phyloP scores from a whole-genome alignment of 768 basidiomycete genomes.

The Cantharellus anzutake region DNA sequence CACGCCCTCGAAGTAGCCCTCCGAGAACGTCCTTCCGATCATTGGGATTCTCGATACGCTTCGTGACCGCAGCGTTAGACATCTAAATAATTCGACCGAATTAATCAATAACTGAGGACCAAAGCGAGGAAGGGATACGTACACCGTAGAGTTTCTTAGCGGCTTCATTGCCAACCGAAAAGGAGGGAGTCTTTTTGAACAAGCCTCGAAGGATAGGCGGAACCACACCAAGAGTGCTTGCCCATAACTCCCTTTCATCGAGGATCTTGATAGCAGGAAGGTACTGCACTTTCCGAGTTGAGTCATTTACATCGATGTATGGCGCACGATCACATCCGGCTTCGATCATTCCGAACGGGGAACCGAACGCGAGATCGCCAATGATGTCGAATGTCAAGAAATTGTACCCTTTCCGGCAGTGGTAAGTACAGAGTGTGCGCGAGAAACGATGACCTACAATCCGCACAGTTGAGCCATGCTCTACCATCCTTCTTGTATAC shows the following conservation, averaged over 20 bases:
- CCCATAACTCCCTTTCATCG: slow-evolving; percentile 75
- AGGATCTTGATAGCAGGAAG: slow-evolving; percentile 74
- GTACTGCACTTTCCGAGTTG: slow-evolving; percentile 15
- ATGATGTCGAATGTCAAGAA: slow-evolving; percentile 61
- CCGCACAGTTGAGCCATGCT: slow-evolving; percentile 56
- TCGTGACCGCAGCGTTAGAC: slow-evolving; percentile 31
- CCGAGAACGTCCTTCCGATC: slow-evolving; percentile 62
- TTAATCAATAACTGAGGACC: not conserved
- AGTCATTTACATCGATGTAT: slow-evolving; percentile 27
- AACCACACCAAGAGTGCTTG: slow-evolving; percentile 64
- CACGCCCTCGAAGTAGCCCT: slow-evolving; percentile 60
- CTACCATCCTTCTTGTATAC: slow-evolving; percentile 31
- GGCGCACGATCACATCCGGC: slow-evolving; percentile 53
- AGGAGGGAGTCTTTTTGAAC: slow-evolving; percentile 41
- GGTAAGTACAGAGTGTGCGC: not conserved
- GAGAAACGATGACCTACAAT: slow-evolving; percentile 30
- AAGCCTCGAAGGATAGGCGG: slow-evolving; percentile 52
- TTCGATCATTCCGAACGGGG: slow-evolving; percentile 74
- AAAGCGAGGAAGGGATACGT: not conserved
- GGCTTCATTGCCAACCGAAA: slow-evolving; percentile 40
- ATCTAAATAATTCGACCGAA: slow-evolving; percentile 5
- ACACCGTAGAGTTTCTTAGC: slow-evolving; percentile 54
- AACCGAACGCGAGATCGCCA: slow-evolving; percentile 69
- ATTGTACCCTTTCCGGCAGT: slow-evolving; percentile 24
- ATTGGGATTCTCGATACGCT: slow-evolving; percentile 46